Evolutionary conservation across 257 asterid genomes (phyloP).

Genomic region (Striga asiatica): DNA sequence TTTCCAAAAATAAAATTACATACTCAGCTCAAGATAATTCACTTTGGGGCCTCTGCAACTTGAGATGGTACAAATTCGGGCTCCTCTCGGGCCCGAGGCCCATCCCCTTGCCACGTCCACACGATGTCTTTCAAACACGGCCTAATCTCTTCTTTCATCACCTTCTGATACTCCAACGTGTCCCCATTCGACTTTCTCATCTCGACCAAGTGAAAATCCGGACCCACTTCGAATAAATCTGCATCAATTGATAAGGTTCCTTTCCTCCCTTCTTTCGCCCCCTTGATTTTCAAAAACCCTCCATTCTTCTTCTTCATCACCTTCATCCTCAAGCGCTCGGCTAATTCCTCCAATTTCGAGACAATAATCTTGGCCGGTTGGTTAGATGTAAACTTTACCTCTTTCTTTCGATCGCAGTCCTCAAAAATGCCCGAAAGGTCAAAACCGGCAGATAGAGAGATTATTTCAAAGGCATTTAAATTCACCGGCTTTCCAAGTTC

Average conservation of each 20-base stretch:
- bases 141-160: constrained; percentile 46
- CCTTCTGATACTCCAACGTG: constrained; percentile 54
- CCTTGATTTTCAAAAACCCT: constrained; percentile 45
- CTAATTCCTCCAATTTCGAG: constrained; percentile 62
- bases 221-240: constrained; percentile 52
- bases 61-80: constrained; percentile 7
- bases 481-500: constrained; percentile 30
- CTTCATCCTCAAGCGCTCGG: constrained; percentile 44
- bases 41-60: background rate
- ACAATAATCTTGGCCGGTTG: constrained; percentile 41
- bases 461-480: constrained; percentile 75
- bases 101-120: constrained; percentile 38
- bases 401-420: constrained; percentile 36
- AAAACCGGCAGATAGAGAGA: constrained; percentile 67
- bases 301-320: constrained; percentile 45
- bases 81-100: constrained; percentile 7
- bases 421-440: constrained; percentile 67
- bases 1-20: background rate
- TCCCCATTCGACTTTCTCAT: constrained; percentile 58
- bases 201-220: constrained; percentile 58
- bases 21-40: background rate
- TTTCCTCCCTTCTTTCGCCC: constrained; percentile 45
- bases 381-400: constrained; percentile 43
- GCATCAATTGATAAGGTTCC: constrained; percentile 60
- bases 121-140: constrained; percentile 32